Percentiles rank a stretch among this genome's conserved stretches.
Conservation (phyloP, 1,284 basidiomycete species). For the Ganoderma lingzhi region DNA sequence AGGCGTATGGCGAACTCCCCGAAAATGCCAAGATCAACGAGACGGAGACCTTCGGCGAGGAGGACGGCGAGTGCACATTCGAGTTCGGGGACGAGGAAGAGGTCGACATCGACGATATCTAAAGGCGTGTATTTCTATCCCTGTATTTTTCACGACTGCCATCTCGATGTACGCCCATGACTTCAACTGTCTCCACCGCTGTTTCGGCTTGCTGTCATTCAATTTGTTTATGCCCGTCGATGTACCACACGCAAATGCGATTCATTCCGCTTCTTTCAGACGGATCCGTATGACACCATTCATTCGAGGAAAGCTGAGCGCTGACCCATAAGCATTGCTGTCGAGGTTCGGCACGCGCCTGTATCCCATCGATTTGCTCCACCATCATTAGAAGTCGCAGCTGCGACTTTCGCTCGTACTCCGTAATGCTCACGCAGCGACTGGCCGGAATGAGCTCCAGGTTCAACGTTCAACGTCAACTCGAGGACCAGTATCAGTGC, state of each 20-base stretch:
- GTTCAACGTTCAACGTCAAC: not conserved
- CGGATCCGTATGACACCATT: no score
- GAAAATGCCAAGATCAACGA: constrained; percentile 99
- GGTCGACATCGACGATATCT: constrained; percentile 85
- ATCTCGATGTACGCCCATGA: constrained; percentile 27
- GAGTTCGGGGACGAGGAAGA: constrained; percentile 90
- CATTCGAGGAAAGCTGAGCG: no score
- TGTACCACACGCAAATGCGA: constrained; percentile 16
- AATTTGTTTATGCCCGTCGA: constrained; percentile 21
- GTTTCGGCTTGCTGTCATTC: constrained; percentile 18
- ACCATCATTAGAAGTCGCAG: not conserved
- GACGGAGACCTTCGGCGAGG: constrained; percentile 91
- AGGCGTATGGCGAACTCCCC: constrained; percentile 97
- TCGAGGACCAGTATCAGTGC: not conserved
- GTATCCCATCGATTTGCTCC: not conserved
- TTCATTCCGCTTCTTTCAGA: not conserved
- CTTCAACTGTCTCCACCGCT: constrained; percentile 12
- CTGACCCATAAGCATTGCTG: not conserved
- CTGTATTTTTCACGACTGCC: constrained; percentile 34
- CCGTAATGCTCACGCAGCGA: not conserved
- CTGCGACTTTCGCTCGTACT: not conserved
- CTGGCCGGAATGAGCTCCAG: not conserved
- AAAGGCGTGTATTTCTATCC: constrained; percentile 38
- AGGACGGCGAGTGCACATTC: constrained; percentile 90
- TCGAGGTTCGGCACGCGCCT: not conserved